phyloP scores from a whole-genome alignment of 495 filamentous ascomycete species.

The Cercophora samala region DNA sequence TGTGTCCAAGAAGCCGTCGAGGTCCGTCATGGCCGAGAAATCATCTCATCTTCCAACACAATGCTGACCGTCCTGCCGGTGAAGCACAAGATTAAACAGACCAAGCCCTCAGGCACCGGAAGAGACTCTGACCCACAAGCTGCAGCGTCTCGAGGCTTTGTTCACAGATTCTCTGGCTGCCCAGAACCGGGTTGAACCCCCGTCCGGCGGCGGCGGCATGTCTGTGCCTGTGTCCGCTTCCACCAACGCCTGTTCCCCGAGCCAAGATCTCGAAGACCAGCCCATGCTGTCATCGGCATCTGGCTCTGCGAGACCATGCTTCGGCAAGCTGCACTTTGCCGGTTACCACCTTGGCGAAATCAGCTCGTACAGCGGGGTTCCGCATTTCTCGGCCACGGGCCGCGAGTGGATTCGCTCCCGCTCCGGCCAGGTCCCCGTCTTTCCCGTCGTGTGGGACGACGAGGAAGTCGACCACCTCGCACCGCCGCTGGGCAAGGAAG shows the following conservation, averaged over 20 bases:
- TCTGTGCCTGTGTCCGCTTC: background rate
- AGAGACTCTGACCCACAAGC: background rate
- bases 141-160: background rate
- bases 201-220: too few species aligned
- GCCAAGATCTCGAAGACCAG: background rate
- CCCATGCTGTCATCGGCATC: constrained; percentile 10
- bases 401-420: constrained; percentile 46
- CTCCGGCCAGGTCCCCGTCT: constrained; percentile 42
- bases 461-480: constrained; percentile 5
- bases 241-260: constrained; percentile 7
- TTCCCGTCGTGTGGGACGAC: constrained; percentile 37
- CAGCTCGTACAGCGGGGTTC: constrained; percentile 46
- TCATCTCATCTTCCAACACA: too few species aligned
- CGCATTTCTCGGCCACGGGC: constrained; percentile 45
- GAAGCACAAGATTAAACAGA: background rate
- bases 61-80: constrained; percentile 3
- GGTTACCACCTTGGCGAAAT: constrained; percentile 47
- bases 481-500: background rate
- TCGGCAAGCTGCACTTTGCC: constrained; percentile 47
- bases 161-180: background rate
- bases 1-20: constrained; percentile 25
- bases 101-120: background rate
- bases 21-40: too few species aligned
- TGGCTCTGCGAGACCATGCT: constrained; percentile 10
- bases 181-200: background rate